These are phyloP conservation scores for Aspergillus sp. DNA, from an alignment of 2,329 filamentous ascomycete species.

Conservation along the genomic window DNA sequence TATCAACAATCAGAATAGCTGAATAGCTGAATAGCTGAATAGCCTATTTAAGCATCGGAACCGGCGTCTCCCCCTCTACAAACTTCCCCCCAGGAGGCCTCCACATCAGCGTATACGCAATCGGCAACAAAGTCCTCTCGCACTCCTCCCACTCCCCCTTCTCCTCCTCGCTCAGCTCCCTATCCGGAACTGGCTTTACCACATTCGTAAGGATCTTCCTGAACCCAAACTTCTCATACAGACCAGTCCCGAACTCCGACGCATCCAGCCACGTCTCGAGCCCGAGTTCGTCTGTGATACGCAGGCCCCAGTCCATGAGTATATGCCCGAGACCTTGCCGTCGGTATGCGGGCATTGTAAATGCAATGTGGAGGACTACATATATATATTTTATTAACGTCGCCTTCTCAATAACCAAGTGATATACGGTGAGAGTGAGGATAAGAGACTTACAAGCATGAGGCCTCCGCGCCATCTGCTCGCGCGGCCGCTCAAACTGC, in stretches of 20 bases:
- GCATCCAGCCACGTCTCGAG: neutral
- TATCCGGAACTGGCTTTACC: neutral
- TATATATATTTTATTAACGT: too few species aligned
- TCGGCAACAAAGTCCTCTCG: neutral
- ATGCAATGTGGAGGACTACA: slow-evolving; percentile 1
- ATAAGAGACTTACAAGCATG: too few species aligned
- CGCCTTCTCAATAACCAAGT: too few species aligned
- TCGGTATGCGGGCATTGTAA: neutral
- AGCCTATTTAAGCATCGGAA: neutral
- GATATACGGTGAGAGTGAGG: too few species aligned
- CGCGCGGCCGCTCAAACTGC: neutral
- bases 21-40: too few species aligned
- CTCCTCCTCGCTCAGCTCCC: neutral
- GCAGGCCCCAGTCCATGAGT: neutral
- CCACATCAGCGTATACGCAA: neutral
- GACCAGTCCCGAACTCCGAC: neutral
- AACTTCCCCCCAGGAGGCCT: neutral
- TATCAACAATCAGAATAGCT: too few species aligned
- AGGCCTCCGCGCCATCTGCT: neutral
- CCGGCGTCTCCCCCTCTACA: neutral
- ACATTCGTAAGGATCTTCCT: neutral
- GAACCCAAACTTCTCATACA: neutral
- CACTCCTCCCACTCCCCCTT: neutral
- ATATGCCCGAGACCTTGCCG: neutral
- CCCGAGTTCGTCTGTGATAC: neutral